phyloP scores from a whole-genome alignment of 2,329 filamentous ascomycete genomes.

The Dactylellina sp. region DNA sequence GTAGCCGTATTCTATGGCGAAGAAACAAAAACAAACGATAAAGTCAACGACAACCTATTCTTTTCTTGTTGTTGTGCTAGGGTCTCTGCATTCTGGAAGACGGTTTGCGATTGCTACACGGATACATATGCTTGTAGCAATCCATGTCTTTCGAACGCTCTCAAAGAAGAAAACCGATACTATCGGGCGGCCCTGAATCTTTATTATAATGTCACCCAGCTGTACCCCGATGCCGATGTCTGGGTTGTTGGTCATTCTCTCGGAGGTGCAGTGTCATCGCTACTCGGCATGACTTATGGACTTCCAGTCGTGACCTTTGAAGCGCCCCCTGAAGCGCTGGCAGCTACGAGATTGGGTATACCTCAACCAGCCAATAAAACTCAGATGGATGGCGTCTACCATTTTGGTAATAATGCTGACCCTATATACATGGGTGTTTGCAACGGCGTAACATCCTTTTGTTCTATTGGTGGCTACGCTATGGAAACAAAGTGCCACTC shows the following conservation, averaged over 20 bases:
- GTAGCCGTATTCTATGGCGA: constrained; percentile 95
- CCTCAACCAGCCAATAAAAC: constrained; percentile 78
- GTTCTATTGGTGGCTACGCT: constrained; percentile 91
- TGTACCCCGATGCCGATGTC: constrained; percentile 81
- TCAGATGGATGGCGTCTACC: constrained; percentile 80
- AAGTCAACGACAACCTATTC: constrained; percentile 96
- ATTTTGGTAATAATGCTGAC: constrained; percentile 96
- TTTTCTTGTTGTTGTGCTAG: constrained; percentile 96
- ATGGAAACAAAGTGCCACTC: constrained; percentile 94
- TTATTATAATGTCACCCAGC: constrained; percentile 88
- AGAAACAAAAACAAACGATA: constrained; percentile 96
- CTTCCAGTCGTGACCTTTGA: constrained; percentile 92
- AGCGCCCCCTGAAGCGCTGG: constrained; percentile 88
- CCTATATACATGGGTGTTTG: constrained; percentile 94
- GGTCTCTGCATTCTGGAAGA: constrained; percentile 72
- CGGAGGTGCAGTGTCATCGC: constrained; percentile 86
- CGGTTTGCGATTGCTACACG: constrained; percentile 92
- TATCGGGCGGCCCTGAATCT: constrained; percentile 89
- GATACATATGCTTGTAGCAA: constrained; percentile 90
- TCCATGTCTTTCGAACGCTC: constrained; percentile 81
- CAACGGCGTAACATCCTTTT: constrained; percentile 87
- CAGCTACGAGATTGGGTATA: constrained; percentile 84
- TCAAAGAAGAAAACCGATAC: constrained; percentile 87
- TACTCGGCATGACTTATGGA: constrained; percentile 91
- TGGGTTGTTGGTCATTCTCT: constrained; percentile 95